These are phyloP conservation scores for Xylaria nigripes DNA, from an alignment of 495 filamentous ascomycete species.

Conservation along the genomic window DNA sequence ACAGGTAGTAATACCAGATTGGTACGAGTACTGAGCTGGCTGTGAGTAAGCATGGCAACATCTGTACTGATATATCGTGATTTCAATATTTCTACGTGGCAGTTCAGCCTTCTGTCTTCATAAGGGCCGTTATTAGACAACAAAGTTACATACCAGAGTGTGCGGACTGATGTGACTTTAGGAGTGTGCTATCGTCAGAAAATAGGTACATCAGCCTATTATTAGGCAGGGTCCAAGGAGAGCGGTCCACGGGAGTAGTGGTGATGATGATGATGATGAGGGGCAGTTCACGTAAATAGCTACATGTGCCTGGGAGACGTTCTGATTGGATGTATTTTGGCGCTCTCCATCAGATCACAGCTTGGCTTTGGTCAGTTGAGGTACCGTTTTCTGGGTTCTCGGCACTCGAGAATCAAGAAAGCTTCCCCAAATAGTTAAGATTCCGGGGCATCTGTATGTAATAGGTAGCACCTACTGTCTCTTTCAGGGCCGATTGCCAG, in stretches of 20 bases:
- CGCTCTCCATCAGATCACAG: neutral
- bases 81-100: neutral
- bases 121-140: neutral
- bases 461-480: neutral
- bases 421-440: conserved; percentile 1
- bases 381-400: neutral
- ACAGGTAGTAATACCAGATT: neutral
- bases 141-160: neutral
- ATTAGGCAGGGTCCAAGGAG: neutral
- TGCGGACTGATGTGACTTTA: neutral
- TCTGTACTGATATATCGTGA: neutral
- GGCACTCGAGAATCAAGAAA: conserved; percentile 6
- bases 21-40: neutral
- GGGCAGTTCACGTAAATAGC: neutral
- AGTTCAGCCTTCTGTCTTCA: neutral
- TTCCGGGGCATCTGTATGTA: neutral
- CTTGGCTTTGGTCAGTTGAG: neutral
- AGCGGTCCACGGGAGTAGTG: neutral
- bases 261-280: neutral
- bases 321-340: neutral
- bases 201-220: neutral
- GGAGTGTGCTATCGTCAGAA: too few relatives aligned
- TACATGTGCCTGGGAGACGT: neutral
- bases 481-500: conserved; percentile 1
- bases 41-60: neutral